Evolutionary conservation across 1,139 yeast species (phyloP), one percentile per base, ranked within the genome.

Genomic region (Yamadazyma conglobata): DNA sequence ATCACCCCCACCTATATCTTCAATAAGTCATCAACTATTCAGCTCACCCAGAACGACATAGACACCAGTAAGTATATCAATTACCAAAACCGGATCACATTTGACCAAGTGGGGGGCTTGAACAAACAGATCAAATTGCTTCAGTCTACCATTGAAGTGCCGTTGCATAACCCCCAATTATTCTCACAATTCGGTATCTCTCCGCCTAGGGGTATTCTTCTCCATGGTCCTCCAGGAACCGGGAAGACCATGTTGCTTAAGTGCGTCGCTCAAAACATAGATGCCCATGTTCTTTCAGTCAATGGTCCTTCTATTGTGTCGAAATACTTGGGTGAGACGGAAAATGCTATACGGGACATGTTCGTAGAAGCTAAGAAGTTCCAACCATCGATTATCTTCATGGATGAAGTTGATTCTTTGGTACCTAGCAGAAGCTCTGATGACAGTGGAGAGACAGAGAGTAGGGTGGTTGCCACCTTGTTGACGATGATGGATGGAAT

Each of bases 221-320:
- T 91, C 4, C 94, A 89, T 58, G 99, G 99, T 0, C 95, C 97
- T 2, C 94, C 97, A 2, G 99, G 99, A 1, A 89, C 97, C 0
- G 99, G 99, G 33, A 91, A 91, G 54, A 86, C 97, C 1, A 77
- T 89, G 87, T 67, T 91, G 10, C 63, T 93, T 26, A 70, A 86
- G 33, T 84, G 95, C 20, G 79, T 91, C 9, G 95, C 96, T 0
- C 83, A 80, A 32, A 60, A 69, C 8, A 55, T 65, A 5, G 68
- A 77, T 40, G 94, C 95, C 0, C 97, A 89, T 55, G 79, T 89
- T 0, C 66, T 89, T 28, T 78, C 86, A 2, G 82, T 91, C 16
- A 84, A 85, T 50, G 96, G 97, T 0, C 95, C 97, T 1, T 80
- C 95, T 0, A 84, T 91, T 32, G 91, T 88, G 2, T 86, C 96